Percentiles rank a stretch among this genome's conserved stretches.
These are phyloP conservation scores for Monilinia fructigena DNA, from an alignment of 2,329 filamentous ascomycete genomes.

Conservation along the genomic window DNA sequence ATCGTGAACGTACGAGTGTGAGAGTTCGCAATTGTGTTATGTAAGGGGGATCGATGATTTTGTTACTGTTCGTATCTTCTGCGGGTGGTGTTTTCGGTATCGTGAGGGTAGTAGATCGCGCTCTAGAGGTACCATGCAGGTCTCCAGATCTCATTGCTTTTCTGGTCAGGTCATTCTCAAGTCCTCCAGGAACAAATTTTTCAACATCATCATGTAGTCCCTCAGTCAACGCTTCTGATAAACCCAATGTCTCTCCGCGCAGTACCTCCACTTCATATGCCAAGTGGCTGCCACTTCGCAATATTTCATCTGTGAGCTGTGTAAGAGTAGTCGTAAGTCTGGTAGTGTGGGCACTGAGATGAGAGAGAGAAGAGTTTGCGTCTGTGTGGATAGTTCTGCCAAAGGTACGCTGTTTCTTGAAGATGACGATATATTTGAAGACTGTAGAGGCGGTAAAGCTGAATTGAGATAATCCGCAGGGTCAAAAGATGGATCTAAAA, in stretches of 20 bases:
- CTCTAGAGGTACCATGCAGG: slow-evolving; percentile 30
- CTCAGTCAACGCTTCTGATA: slow-evolving; percentile 76
- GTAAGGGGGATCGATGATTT: slow-evolving; percentile 57
- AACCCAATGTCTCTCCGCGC: slow-evolving; percentile 79
- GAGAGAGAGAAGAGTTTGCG: slow-evolving; percentile 83
- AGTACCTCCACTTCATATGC: slow-evolving; percentile 94
- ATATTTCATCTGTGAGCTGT: slow-evolving; percentile 89
- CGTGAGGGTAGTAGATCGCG: slow-evolving; percentile 33
- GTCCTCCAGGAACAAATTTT: slow-evolving; percentile 62
- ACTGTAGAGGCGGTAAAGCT: slow-evolving; percentile 66
- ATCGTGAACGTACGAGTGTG: slow-evolving; percentile 74
- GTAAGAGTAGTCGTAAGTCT: slow-evolving; percentile 79
- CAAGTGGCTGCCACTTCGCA: slow-evolving; percentile 81
- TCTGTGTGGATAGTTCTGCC: slow-evolving; percentile 74
- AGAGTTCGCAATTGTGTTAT: slow-evolving; percentile 80
- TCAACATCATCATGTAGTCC: slow-evolving; percentile 68
- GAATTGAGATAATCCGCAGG: slow-evolving; percentile 82
- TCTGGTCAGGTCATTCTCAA: slow-evolving; percentile 35
- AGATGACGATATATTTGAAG: slow-evolving; percentile 32
- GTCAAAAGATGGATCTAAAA: slow-evolving; percentile 76
- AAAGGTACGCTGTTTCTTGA: slow-evolving; percentile 52
- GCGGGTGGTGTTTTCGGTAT: slow-evolving; percentile 34
- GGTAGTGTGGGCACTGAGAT: slow-evolving; percentile 84
- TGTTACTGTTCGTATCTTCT: slow-evolving; percentile 30
- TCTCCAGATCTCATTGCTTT: slow-evolving; percentile 34